These are phyloP conservation scores for Apiotrichum brassicae DNA, from an alignment of 1,284 basidiomycete genomes.

Conservation along the genomic window DNA sequence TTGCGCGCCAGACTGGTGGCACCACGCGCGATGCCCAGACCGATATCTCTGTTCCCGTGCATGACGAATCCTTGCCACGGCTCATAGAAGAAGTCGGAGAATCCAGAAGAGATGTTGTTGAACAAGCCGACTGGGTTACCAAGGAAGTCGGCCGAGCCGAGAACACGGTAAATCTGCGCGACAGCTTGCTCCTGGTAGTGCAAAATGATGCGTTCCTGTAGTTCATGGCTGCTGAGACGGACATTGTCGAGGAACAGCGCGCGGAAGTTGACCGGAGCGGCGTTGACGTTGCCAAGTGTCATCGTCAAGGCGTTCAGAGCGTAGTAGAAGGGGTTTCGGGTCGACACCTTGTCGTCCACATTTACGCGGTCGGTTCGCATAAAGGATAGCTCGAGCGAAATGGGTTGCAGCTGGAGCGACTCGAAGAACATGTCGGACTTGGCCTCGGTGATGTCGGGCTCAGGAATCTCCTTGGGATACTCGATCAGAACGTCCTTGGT, in stretches of 20 bases:
- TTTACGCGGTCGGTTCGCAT: slow-evolving; percentile 93
- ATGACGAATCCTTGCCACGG: slow-evolving; percentile 96
- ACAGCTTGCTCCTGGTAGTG: slow-evolving; percentile 94
- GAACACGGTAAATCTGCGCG: slow-evolving; percentile 88
- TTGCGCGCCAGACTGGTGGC: slow-evolving; percentile 99
- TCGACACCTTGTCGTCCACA: slow-evolving; percentile 74
- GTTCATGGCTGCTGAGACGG: slow-evolving; percentile 74
- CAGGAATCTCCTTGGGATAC: slow-evolving; percentile 67
- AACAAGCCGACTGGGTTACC: slow-evolving; percentile 85
- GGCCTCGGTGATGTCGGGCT: slow-evolving; percentile 57
- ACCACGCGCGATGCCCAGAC: slow-evolving; percentile 93
- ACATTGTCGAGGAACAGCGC: slow-evolving; percentile 93
- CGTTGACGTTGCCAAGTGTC: slow-evolving; percentile 95
- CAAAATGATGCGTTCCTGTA: slow-evolving; percentile 77
- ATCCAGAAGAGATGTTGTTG: slow-evolving; percentile 98
- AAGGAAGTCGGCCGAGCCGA: slow-evolving; percentile 91
- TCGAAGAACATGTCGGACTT: slow-evolving; percentile 87
- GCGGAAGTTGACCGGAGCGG: slow-evolving; percentile 92
- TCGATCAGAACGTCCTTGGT: slow-evolving; percentile 73
- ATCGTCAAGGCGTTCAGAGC: slow-evolving; percentile 92
- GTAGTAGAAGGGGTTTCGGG: slow-evolving; percentile 87
- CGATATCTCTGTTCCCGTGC: slow-evolving; percentile 93
- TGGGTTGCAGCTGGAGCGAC: slow-evolving; percentile 92
- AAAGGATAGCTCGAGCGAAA: slow-evolving; percentile 88
- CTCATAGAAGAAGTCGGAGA: slow-evolving; percentile 98